A percentile compares a stretch with the other conserved stretches of the same genome.
phyloP scores from a whole-genome alignment of 495 filamentous ascomycete genomes.

The Neurospora sp. region DNA sequence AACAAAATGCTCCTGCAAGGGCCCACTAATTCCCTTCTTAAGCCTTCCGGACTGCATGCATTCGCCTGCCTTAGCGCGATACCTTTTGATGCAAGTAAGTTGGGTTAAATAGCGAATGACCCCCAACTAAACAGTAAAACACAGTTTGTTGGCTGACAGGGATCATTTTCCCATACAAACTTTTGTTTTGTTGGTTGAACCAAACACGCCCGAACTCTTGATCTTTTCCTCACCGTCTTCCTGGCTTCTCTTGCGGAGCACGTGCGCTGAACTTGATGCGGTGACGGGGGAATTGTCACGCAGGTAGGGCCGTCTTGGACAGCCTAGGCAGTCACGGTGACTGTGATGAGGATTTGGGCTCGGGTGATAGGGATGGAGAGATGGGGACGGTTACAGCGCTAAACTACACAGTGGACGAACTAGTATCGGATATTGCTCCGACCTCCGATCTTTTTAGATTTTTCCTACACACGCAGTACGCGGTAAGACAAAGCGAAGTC shows the following conservation, averaged over 20 bases:
- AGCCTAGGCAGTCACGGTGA: neutral
- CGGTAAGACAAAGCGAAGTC: neutral
- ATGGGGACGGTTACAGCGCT: neutral
- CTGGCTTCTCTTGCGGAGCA: neutral
- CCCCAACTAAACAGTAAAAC: no score
- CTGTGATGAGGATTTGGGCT: neutral
- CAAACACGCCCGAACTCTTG: no score
- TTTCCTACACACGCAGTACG: neutral
- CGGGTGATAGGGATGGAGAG: neutral
- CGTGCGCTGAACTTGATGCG: neutral
- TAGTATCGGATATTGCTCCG: neutral
- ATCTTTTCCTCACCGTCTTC: neutral
- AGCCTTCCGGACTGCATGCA: no score
- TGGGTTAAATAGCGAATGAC: no score
- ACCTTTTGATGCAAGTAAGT: no score
- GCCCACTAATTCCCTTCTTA: no score
- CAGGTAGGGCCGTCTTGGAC: neutral
- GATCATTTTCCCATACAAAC: no score
- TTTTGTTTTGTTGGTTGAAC: no score
- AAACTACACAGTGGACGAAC: neutral
- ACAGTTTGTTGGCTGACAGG: no score
- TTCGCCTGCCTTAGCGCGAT: no score
- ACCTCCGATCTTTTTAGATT: neutral
- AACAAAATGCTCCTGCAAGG: no score
- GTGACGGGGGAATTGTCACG: neutral